These are phyloP conservation scores for Biscogniauxia sp. DNA, from an alignment of 2,329 filamentous ascomycete species.

Conservation along the genomic window DNA sequence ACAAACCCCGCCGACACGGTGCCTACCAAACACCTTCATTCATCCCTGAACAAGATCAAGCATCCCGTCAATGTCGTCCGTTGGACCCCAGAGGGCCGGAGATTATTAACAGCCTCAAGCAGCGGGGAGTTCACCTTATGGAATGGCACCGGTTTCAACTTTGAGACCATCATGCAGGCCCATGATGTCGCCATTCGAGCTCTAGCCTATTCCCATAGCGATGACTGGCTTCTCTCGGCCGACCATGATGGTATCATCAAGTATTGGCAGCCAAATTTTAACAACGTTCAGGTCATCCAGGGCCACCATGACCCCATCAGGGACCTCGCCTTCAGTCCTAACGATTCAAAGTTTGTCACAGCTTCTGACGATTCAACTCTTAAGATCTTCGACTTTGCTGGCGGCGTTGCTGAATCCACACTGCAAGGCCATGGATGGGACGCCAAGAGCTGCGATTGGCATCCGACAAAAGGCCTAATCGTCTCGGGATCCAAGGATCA, in stretches of 20 bases:
- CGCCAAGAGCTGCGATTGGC: conserved; percentile 95
- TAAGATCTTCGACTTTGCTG: conserved; percentile 95
- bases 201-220: conserved; percentile 85
- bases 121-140: conserved; percentile 98
- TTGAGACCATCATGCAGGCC: conserved; percentile 98
- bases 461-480: conserved; percentile 88
- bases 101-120: conserved; percentile 87
- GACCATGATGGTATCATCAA: conserved; percentile 95
- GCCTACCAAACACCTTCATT: conserved; percentile 92
- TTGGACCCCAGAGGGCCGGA: conserved; percentile 94
- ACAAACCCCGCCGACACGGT: conserved; percentile 80
- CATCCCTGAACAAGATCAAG: conserved; percentile 97
- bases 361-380: conserved; percentile 90
- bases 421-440: conserved; percentile 97
- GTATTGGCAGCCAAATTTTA: conserved; percentile 99
- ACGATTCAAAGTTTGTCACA: conserved; percentile 93
- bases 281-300: conserved; percentile 93
- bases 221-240: conserved; percentile 94
- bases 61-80: conserved; percentile 95
- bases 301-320: conserved; percentile 88
- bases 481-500: conserved; percentile 98
- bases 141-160: conserved; percentile 99
- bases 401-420: conserved; percentile 76
- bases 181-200: conserved; percentile 86
- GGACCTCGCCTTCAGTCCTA: conserved; percentile 90